These are phyloP conservation scores for Capsicum chinense DNA, from an alignment of 257 asterid species.

Conservation along the genomic window DNA sequence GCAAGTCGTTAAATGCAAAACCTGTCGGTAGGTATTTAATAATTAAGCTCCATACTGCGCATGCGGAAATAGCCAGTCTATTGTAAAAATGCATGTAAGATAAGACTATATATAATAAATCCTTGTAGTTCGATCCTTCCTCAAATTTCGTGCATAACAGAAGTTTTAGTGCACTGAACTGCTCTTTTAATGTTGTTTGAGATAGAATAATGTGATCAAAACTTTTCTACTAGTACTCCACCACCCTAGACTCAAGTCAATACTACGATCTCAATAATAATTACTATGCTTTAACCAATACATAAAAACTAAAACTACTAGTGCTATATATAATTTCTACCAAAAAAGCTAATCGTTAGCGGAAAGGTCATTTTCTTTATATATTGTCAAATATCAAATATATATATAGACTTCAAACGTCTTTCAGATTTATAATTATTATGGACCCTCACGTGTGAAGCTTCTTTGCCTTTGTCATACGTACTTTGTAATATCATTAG, in stretches of 20 bases:
- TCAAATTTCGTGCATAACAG: too few relatives aligned
- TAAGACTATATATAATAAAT: too few relatives aligned
- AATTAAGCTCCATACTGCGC: neutral
- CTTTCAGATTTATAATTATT: neutral
- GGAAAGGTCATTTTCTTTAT: neutral
- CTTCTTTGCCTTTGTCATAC: neutral
- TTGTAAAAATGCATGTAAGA: too few relatives aligned
- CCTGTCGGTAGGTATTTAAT: neutral
- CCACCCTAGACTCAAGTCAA: too few relatives aligned
- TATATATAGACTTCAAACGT: neutral
- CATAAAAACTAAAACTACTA: neutral
- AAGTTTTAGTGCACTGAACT: too few relatives aligned
- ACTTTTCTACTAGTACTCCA: too few relatives aligned
- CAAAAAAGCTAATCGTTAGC: neutral
- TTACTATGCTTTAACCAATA: too few relatives aligned
- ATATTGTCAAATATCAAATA: neutral
- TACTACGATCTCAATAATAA: too few relatives aligned
- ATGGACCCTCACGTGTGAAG: conserved; percentile 15
- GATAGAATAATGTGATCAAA: too few relatives aligned
- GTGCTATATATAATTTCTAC: neutral
- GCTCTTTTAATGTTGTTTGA: too few relatives aligned
- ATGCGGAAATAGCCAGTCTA: neutral
- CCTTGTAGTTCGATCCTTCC: too few relatives aligned
- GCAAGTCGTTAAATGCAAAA: neutral
- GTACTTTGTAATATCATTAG: neutral